A percentile compares a stretch with the other conserved stretches of the same genome.
These are phyloP conservation scores for Schoenoplectus triqueter DNA, from an alignment of 202 grass and related monocot genomes.

Conservation along the genomic window DNA sequence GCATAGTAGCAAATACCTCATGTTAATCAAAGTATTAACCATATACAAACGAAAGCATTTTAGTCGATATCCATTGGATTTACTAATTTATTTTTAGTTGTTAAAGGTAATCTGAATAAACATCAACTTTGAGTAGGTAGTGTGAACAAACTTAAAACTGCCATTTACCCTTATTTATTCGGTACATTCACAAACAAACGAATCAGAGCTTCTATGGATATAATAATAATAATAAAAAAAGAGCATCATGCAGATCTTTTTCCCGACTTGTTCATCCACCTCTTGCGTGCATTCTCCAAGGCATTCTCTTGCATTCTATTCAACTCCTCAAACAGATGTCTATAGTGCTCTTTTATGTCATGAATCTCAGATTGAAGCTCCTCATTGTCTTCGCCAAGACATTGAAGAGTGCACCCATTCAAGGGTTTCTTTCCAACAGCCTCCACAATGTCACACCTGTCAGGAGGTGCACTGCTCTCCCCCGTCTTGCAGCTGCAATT, in stretches of 20 bases:
- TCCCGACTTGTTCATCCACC: constrained; percentile 43
- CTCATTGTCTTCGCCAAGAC: constrained; percentile 45
- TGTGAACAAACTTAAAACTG: not conserved
- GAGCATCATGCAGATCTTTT: not conserved
- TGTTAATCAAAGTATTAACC: too few species aligned
- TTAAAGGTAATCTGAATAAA: not conserved
- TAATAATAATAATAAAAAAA: constrained; percentile 4
- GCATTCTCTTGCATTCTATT: constrained; percentile 65
- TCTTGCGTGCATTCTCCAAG: constrained; percentile 55
- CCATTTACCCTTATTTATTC: not conserved
- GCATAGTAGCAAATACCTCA: too few species aligned
- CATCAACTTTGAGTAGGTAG: not conserved
- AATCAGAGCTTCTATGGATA: constrained; percentile 13
- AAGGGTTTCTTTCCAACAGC: constrained; percentile 41
- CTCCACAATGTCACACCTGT: constrained; percentile 46
- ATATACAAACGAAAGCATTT: not conserved
- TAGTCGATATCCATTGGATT: not conserved
- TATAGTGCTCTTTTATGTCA: constrained; percentile 69
- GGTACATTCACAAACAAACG: not conserved
- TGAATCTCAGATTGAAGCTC: constrained; percentile 58
- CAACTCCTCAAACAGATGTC: constrained; percentile 66
- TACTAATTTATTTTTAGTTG: not conserved
- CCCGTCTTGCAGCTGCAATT: constrained; percentile 29
- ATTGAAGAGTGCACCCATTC: constrained; percentile 46
- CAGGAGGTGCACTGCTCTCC: constrained; percentile 37